phyloP scores from a whole-genome alignment of 768 basidiomycete species.

The Cystofilobasidium bisporidii region DNA sequence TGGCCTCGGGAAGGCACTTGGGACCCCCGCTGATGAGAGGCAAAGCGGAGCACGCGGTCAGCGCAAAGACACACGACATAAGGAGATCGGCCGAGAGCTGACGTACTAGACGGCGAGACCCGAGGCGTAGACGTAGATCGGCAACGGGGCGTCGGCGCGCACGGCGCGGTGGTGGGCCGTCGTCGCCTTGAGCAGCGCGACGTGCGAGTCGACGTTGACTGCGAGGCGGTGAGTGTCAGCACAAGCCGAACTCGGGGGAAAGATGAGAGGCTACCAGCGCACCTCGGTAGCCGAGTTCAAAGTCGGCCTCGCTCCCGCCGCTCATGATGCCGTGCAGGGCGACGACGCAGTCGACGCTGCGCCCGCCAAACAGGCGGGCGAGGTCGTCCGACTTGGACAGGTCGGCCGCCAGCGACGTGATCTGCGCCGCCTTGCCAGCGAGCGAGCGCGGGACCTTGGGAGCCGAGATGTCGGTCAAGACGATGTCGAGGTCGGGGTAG shows the following conservation, averaged over 20 bases:
- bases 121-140: conserved; percentile 38
- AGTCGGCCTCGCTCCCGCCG: conserved; percentile 53
- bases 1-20: conserved; percentile 34
- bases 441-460: conserved; percentile 36
- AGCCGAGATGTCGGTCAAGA: conserved; percentile 38
- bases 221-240: too few relatives aligned
- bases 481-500: conserved; percentile 34
- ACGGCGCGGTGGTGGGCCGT: conserved; percentile 33
- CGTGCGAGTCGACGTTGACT: conserved; percentile 40
- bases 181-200: conserved; percentile 34
- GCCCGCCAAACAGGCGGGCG: conserved; percentile 21
- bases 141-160: conserved; percentile 30
- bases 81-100: not conserved
- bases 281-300: conserved; percentile 46
- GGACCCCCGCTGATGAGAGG: conserved; percentile 30
- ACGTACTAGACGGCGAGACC: conserved; percentile 37
- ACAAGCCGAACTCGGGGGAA: too few relatives aligned
- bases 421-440: conserved; percentile 13
- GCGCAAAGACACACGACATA: not conserved
- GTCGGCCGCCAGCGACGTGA: conserved; percentile 29
- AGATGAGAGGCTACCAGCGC: not conserved
- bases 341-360: conserved; percentile 28
- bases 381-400: conserved; percentile 29
- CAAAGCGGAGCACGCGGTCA: not conserved
- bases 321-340: conserved; percentile 50